Evolutionary conservation across 108 stramenopile species (phyloP).

Genomic region (Tribonema minus): DNA sequence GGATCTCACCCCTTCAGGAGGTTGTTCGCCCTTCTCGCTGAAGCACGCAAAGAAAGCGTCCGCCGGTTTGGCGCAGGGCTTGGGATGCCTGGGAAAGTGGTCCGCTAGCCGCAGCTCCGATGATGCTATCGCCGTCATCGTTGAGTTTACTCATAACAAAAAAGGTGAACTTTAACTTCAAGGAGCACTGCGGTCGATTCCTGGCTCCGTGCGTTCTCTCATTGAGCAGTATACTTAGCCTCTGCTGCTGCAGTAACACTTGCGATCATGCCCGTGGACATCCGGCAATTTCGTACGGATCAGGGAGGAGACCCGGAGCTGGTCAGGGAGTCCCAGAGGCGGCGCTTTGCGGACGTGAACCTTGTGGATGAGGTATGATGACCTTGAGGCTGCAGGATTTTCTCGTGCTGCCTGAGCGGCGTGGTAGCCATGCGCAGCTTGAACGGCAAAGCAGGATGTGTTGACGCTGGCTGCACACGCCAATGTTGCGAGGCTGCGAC

Average conservation of each 20-base stretch:
- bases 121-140: too few relatives aligned
- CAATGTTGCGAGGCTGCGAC: background rate
- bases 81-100: conserved; percentile 25
- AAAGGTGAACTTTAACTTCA: too few relatives aligned
- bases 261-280: conserved; percentile 77
- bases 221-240: too few relatives aligned
- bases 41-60: conserved; percentile 39
- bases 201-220: too few relatives aligned
- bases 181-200: too few relatives aligned
- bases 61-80: conserved; percentile 30
- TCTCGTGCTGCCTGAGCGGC: background rate
- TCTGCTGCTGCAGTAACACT: background rate
- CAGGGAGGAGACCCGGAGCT: conserved; percentile 87
- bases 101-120: conserved; percentile 35
- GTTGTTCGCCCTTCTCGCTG: conserved; percentile 34
- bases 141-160: too few relatives aligned
- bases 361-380: conserved; percentile 76
- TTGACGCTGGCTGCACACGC: background rate
- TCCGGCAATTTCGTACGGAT: conserved; percentile 85
- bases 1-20: conserved; percentile 42
- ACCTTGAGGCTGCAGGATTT: background rate
- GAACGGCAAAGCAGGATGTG: background rate
- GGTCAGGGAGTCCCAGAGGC: conserved; percentile 69
- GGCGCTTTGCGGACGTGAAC: conserved; percentile 72
- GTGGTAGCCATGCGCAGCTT: background rate